These are phyloP conservation scores for Phytophthora nicotianae DNA, from an alignment of 352 stramenopile genomes.

Conservation along the genomic window DNA sequence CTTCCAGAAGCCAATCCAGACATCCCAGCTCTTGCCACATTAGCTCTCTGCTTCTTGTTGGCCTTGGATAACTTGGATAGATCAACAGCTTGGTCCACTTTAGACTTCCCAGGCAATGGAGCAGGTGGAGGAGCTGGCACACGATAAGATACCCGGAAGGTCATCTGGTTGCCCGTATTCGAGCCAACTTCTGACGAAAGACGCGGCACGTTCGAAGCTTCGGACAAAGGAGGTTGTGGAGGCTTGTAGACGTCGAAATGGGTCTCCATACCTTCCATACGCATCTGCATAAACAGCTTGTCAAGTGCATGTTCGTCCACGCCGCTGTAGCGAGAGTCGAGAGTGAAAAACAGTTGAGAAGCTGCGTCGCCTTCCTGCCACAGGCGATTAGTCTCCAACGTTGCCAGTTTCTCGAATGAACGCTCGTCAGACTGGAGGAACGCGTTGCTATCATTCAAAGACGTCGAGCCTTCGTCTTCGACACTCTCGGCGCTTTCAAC, in stretches of 20 bases:
- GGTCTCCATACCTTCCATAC: slow-evolving; percentile 60
- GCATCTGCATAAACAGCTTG: slow-evolving; percentile 53
- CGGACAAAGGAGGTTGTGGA: slow-evolving; percentile 33
- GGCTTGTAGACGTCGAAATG: slow-evolving; percentile 63
- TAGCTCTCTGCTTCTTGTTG: slow-evolving; percentile 63
- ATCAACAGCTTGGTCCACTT: slow-evolving; percentile 35
- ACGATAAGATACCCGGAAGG: slow-evolving; percentile 73
- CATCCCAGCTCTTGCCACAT: slow-evolving; percentile 18
- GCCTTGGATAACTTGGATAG: slow-evolving; percentile 47
- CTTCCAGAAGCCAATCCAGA: slow-evolving; percentile 14
- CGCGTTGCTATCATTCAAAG: slow-evolving; percentile 22
- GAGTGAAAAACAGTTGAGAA: slow-evolving; percentile 49
- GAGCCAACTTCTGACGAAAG: slow-evolving; percentile 37
- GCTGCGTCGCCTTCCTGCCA: slow-evolving; percentile 55
- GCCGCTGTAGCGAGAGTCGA: slow-evolving; percentile 4
- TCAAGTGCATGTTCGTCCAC: slow-evolving; percentile 41
- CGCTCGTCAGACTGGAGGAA: slow-evolving; percentile 31
- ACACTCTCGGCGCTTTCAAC: slow-evolving; percentile 14
- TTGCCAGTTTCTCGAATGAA: slow-evolving; percentile 54
- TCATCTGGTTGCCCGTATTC: slow-evolving; percentile 42
- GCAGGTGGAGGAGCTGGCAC: slow-evolving; percentile 51
- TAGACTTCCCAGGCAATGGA: slow-evolving; percentile 36
- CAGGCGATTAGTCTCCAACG: slow-evolving; percentile 35
- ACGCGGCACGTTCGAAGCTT: not conserved
- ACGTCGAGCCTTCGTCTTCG: slow-evolving; percentile 24